Percentiles rank a stretch among this genome's conserved stretches.
These are phyloP conservation scores for Leptographium lundbergii DNA, from an alignment of 2,329 filamentous ascomycete genomes.

Conservation along the genomic window DNA sequence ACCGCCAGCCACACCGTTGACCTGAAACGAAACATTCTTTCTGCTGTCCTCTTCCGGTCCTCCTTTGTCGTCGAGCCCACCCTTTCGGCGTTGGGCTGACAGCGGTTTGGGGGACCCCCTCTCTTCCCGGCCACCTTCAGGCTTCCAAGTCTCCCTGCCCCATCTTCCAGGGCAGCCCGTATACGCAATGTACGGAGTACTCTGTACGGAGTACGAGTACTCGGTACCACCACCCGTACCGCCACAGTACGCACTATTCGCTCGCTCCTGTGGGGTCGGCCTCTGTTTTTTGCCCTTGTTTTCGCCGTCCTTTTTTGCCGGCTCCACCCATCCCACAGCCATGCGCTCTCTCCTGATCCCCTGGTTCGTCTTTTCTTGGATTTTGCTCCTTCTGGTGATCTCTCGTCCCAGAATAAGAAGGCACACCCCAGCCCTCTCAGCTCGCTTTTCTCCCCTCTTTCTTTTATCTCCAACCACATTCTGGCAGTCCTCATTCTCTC, in stretches of 20 bases:
- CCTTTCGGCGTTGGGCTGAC: background rate
- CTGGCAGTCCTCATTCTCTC: slow-evolving; percentile 12
- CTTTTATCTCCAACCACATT: background rate
- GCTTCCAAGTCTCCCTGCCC: background rate
- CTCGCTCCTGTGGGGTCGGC: too few species aligned
- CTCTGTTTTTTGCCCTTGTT: too few species aligned
- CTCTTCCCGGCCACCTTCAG: too few species aligned
- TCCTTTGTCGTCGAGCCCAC: too few species aligned
- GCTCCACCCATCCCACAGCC: background rate
- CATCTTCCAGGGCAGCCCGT: background rate
- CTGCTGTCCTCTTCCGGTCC: background rate
- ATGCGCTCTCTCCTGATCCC: background rate
- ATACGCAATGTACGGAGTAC: too few species aligned
- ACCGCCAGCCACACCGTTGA: too few species aligned
- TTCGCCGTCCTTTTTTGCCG: background rate
- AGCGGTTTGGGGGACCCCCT: background rate
- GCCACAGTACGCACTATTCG: too few species aligned
- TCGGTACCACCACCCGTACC: too few species aligned
- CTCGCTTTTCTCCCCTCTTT: background rate
- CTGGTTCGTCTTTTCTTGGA: background rate
- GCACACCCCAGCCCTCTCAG: background rate
- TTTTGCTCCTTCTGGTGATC: background rate
- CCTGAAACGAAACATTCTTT: background rate
- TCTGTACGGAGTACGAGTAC: too few species aligned
- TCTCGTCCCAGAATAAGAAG: too few species aligned